phyloP scores from a whole-genome alignment of 2,329 filamentous ascomycete genomes.

The Neofusicoccum laricinum region DNA sequence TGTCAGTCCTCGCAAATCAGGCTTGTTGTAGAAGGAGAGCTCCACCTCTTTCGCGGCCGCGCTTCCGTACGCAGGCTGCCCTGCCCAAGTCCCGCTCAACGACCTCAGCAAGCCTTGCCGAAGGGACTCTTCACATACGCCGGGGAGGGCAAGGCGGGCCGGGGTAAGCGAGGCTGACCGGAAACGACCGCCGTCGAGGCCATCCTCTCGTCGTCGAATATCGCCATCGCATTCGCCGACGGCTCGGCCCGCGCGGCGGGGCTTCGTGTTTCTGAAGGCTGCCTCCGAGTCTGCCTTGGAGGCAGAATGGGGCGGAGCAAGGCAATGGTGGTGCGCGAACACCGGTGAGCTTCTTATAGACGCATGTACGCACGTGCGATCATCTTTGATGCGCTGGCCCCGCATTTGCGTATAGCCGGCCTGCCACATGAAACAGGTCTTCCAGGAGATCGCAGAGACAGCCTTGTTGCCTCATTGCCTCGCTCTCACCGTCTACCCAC shows the following conservation, averaged over 20 bases:
- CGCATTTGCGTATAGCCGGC: not conserved
- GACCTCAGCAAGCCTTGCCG: not conserved
- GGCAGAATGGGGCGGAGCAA: not conserved
- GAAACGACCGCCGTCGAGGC: not conserved
- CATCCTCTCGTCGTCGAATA: not conserved
- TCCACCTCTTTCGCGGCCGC: not conserved
- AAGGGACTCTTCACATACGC: too few species aligned
- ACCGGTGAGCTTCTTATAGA: constrained; percentile 6
- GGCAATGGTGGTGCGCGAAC: not conserved
- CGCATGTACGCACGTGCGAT: not conserved
- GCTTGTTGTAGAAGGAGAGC: not conserved
- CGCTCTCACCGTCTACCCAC: not conserved
- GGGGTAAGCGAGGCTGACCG: constrained; percentile 7
- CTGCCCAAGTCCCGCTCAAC: not conserved
- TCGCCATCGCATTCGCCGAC: not conserved
- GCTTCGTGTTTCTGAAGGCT: not conserved
- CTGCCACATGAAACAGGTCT: not conserved
- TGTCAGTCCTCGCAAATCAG: not conserved
- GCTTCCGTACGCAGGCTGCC: not conserved
- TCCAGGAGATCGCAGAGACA: not conserved
- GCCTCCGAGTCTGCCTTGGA: not conserved
- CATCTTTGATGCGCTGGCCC: not conserved
- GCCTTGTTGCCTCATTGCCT: not conserved
- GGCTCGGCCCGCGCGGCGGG: not conserved
- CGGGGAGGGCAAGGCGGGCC: not conserved